Conservation (phyloP, 306 rosid genomes). For the Mucuna pruriens region DNA sequence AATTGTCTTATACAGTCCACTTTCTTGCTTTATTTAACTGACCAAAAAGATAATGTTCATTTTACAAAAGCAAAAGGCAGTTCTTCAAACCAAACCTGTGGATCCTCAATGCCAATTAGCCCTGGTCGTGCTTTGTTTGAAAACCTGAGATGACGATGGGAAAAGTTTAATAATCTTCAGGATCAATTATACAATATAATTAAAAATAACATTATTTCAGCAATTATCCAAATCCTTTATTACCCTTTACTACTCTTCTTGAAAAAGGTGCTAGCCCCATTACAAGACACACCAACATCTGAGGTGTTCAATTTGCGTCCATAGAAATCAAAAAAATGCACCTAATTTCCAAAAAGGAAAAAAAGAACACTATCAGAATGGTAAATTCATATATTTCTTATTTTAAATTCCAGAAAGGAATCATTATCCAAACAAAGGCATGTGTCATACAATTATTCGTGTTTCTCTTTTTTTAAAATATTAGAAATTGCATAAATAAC, state of each 20-base stretch:
- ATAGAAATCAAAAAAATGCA: constrained; percentile 84
- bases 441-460: background rate
- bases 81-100: constrained; percentile 72
- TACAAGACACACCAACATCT: constrained; percentile 96
- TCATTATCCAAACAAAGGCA: constrained; percentile 22
- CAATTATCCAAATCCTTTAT: constrained; percentile 25
- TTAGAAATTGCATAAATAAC: background rate
- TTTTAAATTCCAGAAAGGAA: constrained; percentile 10
- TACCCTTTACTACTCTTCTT: constrained; percentile 79
- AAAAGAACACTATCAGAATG: background rate
- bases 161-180: constrained; percentile 11
- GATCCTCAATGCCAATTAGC: constrained; percentile 95
- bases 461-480: background rate
- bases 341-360: constrained; percentile 51
- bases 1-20: background rate
- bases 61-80: constrained; percentile 11
- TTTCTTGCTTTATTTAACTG: constrained; percentile 14
- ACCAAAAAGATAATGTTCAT: background rate
- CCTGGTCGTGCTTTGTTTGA: constrained; percentile 54
- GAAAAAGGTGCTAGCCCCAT: constrained; percentile 74
- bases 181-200: constrained; percentile 1
- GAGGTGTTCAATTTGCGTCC: constrained; percentile 92
- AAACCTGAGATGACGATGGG: constrained; percentile 56
- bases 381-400: constrained; percentile 11
- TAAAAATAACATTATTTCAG: constrained; percentile 10